Evolutionary conservation across 2,329 filamentous ascomycete species (phyloP), one percentile per base, ranked within the genome.

Genomic region (Nigrospora oryzae): DNA sequence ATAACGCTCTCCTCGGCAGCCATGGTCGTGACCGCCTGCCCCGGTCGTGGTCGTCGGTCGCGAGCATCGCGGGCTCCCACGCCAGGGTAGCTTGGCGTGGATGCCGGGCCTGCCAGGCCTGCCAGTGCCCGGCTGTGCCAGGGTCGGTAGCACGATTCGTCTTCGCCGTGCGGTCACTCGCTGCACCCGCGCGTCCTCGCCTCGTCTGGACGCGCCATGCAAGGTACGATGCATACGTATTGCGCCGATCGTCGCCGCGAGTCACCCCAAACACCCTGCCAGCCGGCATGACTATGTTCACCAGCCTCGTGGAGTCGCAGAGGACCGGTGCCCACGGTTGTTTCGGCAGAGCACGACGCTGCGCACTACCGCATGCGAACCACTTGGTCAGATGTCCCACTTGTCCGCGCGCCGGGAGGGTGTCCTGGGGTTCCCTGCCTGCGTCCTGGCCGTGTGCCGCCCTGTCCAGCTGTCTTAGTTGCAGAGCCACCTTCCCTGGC

Each of bases 191-290:
- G 23, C 23, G 23, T 28, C 23, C 23, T 6, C 23, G 23, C 23
- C 23, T 28, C 23, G 23, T 28, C 23, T 7, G 32, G 33, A 33
- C 40, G 32, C 40, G 35, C 40, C 16, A 42, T 42, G 40, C 40
- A 42, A 42, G 40, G 40, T 42, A 42, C 40, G 40, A 42, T 42
- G 40, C 40, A 36, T 31, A 35, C 40, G 23, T 30, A 30, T 36
- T 36, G 32, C 23, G 33, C 33, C 40, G 40, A 42, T 42, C 40
- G 32, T 36, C 33, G 19, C 23, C 23, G 40, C 40, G 36, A 42
- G 40, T 42, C 33, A 36, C 33, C 40, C 28, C 13, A 19, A 41
- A 41, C 39, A 41, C 12, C 34, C 23, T n/a, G 13, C 31, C 23
- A 19, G 31, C 39, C n/a, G 28, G 39, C 34, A 41, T 41, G 39